phyloP scores from a whole-genome alignment of 768 basidiomycete genomes.

The Amanita subjunquillea region DNA sequence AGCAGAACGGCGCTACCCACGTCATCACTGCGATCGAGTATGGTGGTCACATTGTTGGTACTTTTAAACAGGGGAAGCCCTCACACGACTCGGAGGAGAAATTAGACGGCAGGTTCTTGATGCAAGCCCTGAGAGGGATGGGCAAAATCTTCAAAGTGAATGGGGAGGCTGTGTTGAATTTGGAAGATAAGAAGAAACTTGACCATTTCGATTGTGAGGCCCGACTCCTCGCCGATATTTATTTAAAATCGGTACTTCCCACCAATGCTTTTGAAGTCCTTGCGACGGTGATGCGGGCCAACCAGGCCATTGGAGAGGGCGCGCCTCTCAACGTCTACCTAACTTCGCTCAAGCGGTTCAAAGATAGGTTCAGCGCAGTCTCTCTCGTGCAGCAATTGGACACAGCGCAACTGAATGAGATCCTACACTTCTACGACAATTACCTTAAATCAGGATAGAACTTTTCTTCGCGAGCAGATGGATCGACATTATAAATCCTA shows the following conservation, averaged over 20 bases:
- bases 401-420: background rate
- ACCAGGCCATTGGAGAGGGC: constrained; percentile 7
- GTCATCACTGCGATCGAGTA: constrained; percentile 11
- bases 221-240: background rate
- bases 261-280: constrained; percentile 8
- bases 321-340: constrained; percentile 9
- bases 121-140: constrained; percentile 3
- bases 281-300: constrained; percentile 7
- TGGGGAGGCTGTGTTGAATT: constrained; percentile 1
- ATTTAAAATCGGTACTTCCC: constrained; percentile 2
- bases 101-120: background rate
- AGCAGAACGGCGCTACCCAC: constrained; percentile 8
- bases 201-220: background rate
- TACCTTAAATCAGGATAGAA: constrained; percentile 2
- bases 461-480: background rate
- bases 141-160: constrained; percentile 5
- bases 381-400: constrained; percentile 3
- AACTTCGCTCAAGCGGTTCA: constrained; percentile 8
- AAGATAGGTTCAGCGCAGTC: constrained; percentile 1
- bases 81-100: background rate
- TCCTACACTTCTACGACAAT: constrained; percentile 3
- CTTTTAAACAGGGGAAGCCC: constrained; percentile 6
- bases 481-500: background rate
- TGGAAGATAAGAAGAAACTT: background rate
- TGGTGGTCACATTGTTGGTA: constrained; percentile 10